Conservation (phyloP, 2,329 filamentous ascomycete species). For the Xylariaceae sp. region DNA sequence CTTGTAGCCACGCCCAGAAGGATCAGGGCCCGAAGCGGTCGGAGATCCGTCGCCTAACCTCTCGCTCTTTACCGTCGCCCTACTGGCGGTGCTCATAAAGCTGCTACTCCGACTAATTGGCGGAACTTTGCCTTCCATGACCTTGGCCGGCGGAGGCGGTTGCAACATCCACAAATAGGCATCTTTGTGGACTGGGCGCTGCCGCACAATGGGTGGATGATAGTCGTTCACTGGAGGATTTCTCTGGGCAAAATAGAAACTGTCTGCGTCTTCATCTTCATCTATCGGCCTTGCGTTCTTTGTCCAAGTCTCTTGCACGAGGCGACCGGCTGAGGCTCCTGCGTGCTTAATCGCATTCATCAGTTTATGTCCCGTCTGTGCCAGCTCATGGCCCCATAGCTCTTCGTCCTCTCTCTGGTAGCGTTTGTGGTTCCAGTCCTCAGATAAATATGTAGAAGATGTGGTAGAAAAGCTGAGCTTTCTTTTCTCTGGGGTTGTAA, state of each 20-base stretch:
- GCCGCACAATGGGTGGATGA: conserved; percentile 80
- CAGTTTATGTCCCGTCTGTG: conserved; percentile 52
- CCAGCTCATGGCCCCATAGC: conserved; percentile 69
- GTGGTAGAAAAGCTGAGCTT: conserved; percentile 35
- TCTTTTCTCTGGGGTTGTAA: conserved; percentile 47
- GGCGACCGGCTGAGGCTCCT: conserved; percentile 52
- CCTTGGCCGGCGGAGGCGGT: conserved; percentile 80
- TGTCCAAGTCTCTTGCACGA: conserved; percentile 51
- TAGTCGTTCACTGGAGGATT: conserved; percentile 82
- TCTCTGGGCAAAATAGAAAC: conserved; percentile 58
- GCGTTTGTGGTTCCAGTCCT: conserved; percentile 72
- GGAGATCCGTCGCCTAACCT: background rate
- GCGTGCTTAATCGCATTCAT: conserved; percentile 60
- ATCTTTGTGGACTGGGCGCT: conserved; percentile 64
- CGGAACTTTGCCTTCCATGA: conserved; percentile 85
- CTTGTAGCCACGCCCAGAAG: background rate
- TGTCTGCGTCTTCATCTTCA: conserved; percentile 47
- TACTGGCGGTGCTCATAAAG: conserved; percentile 50
- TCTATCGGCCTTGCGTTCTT: conserved; percentile 53
- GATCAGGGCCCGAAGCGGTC: background rate
- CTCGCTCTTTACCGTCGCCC: conserved; percentile 42
- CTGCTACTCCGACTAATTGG: conserved; percentile 64
- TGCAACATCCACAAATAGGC: conserved; percentile 90
- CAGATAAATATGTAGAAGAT: conserved; percentile 38
- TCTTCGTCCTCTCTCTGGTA: conserved; percentile 89